Base-by-base conservation (phyloP, 2,329 filamentous ascomycete genomes). In the Botryotinia globosa region DNA sequence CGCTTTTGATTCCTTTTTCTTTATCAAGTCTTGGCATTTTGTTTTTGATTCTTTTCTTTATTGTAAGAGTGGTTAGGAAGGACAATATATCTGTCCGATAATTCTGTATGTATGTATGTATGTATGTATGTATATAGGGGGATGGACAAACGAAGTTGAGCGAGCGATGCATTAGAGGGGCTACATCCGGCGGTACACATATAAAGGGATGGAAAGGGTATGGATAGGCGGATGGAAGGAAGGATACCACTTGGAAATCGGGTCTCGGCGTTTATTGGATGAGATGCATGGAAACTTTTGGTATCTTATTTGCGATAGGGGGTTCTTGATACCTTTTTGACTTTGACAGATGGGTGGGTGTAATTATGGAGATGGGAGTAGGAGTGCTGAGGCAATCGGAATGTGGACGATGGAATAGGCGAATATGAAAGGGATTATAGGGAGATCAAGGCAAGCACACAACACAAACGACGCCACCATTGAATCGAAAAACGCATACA, bases 111-210 rank as follows among this genome's bases (percentile, higher is more conserved):
- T 65, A 65, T 65, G 59, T 39, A 51, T 64, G 62, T 64, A 63
- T 64, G n/a, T 64, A 65, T 65, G 59, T 39, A 51, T 66, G 34
- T 67, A 67, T 54, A 67, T 67, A 67, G 32, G 34, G 37, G 48
- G 65, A 2, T 22, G 48, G 65, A 56, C 9, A 20, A 25, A 32
- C 10, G 16, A 56, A 32, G 34, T 25, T 48, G n/a, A 67, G 48
- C n/a, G 37, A 56, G 65, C 65, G 48, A 56, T 56, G n/a, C 18
- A 67, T 67, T 67, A 67, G 65, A 67, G 48, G 25, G 12, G 29
- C 10, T 37, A 44, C 54, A 67, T 67, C 34, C 34, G 65, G 20
- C 6, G 48, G 48, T 10, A 67, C 37, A 42, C 65, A 56, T 67
- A 45, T 39, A 67, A 67, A 67, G 39, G 65, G 37, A 42, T 56